phyloP scores from a whole-genome alignment of 176 grass and related monocot genomes.

The Bolboschoenus planiculmis region DNA sequence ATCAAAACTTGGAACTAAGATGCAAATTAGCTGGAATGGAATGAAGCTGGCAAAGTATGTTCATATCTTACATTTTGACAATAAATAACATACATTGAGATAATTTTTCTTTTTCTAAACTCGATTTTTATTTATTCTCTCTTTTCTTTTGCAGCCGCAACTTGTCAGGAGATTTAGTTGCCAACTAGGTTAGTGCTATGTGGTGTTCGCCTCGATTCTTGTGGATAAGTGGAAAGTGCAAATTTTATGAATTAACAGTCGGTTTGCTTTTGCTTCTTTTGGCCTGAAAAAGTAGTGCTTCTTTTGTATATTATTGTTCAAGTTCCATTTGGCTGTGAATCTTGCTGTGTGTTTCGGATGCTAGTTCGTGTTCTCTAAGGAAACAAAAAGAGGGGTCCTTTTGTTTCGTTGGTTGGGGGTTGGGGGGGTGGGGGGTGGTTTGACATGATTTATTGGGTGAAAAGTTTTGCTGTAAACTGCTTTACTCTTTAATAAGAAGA shows the following conservation, averaged over 20 bases:
- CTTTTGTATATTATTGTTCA: background rate
- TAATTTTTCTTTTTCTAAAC: background rate
- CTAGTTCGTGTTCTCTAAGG: background rate
- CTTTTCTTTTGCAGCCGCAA: background rate
- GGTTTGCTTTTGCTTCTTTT: background rate
- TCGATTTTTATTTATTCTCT: background rate
- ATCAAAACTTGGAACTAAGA: slow-evolving; percentile 19
- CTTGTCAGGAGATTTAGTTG: background rate
- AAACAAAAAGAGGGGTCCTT: background rate
- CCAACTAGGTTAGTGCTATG: background rate
- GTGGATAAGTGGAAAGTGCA: background rate
- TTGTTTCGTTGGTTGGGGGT: too few species aligned
- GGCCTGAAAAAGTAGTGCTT: background rate
- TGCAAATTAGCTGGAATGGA: slow-evolving; percentile 27
- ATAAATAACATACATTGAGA: background rate
- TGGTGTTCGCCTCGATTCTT: background rate
- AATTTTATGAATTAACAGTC: background rate
- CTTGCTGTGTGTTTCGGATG: background rate
- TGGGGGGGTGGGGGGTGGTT: background rate
- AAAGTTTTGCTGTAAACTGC: background rate
- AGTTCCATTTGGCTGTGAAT: background rate
- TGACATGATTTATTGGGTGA: background rate
- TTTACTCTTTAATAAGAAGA: background rate
- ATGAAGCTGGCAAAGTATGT: background rate
- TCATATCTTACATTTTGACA: background rate